A percentile compares a stretch with the other conserved stretches of the same genome.
Evolutionary conservation across 2,329 filamentous ascomycete species (phyloP).

Genomic region (Corynespora cassiicola): DNA sequence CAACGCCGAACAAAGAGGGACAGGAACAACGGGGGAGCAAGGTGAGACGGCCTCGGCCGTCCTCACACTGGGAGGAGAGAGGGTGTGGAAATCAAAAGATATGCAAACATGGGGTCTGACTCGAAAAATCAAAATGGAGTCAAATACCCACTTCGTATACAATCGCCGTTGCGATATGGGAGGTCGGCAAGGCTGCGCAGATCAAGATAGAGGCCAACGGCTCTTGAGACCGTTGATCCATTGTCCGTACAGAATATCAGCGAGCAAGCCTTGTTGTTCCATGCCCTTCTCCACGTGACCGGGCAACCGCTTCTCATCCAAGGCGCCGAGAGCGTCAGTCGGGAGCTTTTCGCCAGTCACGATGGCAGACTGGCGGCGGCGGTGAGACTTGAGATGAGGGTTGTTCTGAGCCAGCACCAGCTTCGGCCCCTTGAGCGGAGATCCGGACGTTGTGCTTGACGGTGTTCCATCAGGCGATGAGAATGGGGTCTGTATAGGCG

Average conservation of each 20-base stretch:
- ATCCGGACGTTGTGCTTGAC: constrained; percentile 42
- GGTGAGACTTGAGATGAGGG: constrained; percentile 79
- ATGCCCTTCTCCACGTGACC: constrained; percentile 72
- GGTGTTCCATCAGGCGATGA: constrained; percentile 31
- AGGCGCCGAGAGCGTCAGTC: constrained; percentile 38
- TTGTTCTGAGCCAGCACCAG: constrained; percentile 82
- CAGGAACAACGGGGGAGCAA: too few relatives aligned
- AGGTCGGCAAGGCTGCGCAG: too few relatives aligned
- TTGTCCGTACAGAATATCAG: constrained; percentile 86
- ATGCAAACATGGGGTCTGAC: too few relatives aligned
- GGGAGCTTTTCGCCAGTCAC: constrained; percentile 54
- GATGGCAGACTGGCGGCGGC: constrained; percentile 58
- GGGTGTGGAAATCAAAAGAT: too few relatives aligned
- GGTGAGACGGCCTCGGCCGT: too few relatives aligned
- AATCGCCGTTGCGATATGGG: too few relatives aligned
- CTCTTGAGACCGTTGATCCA: constrained; percentile 83
- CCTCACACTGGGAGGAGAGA: too few relatives aligned
- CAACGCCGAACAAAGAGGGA: too few relatives aligned
- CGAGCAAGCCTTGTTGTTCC: constrained; percentile 90
- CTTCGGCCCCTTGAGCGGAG: constrained; percentile 64
- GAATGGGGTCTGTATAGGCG: constrained; percentile 24
- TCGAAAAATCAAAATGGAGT: too few relatives aligned
- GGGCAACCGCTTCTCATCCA: constrained; percentile 61
- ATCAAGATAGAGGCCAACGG: constrained; percentile 47
- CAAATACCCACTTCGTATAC: too few relatives aligned